Evolutionary conservation across 768 basidiomycete genomes (phyloP).

Genomic region (Phanerodontia chrysosporium): DNA sequence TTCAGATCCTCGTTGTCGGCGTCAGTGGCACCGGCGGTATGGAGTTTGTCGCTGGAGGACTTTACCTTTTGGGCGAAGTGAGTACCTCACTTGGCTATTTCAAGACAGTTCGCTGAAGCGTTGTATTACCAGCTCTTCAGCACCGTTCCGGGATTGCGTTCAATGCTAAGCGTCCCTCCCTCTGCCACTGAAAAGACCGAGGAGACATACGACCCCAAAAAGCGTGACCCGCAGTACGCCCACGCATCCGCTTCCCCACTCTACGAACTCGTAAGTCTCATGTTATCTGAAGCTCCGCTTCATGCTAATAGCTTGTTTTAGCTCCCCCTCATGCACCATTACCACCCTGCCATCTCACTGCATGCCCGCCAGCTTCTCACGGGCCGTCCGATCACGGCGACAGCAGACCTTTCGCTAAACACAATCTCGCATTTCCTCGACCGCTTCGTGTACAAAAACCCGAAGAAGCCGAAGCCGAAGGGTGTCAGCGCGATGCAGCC

Average conservation of each 20-base stretch:
- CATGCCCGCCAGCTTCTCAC: conserved; percentile 80
- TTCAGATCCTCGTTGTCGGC: conserved; percentile 72
- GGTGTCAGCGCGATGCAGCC: conserved; percentile 97
- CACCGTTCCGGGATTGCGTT: conserved; percentile 41
- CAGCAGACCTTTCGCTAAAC: conserved; percentile 86
- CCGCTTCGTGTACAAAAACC: conserved; percentile 95
- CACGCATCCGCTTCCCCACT: conserved; percentile 75
- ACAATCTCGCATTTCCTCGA: conserved; percentile 95
- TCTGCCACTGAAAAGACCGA: conserved; percentile 6
- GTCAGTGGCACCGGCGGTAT: conserved; percentile 59
- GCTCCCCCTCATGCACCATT: conserved; percentile 74
- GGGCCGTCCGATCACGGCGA: conserved; percentile 71
- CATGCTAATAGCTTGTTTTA: conserved; percentile 34
- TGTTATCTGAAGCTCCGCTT: neutral
- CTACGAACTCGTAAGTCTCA: conserved; percentile 79
- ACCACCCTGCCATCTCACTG: conserved; percentile 85
- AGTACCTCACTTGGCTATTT: conserved; percentile 15
- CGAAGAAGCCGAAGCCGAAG: conserved; percentile 67
- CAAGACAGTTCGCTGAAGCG: neutral
- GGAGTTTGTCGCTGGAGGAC: conserved; percentile 85
- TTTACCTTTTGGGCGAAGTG: conserved; percentile 87
- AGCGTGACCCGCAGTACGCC: conserved; percentile 86
- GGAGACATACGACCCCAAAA: conserved; percentile 73
- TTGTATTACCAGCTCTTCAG: conserved; percentile 42
- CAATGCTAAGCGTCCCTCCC: conserved; percentile 35